Evolutionary conservation across 2,329 filamentous ascomycete genomes (phyloP).

Genomic region (Apiospora phragmitis): DNA sequence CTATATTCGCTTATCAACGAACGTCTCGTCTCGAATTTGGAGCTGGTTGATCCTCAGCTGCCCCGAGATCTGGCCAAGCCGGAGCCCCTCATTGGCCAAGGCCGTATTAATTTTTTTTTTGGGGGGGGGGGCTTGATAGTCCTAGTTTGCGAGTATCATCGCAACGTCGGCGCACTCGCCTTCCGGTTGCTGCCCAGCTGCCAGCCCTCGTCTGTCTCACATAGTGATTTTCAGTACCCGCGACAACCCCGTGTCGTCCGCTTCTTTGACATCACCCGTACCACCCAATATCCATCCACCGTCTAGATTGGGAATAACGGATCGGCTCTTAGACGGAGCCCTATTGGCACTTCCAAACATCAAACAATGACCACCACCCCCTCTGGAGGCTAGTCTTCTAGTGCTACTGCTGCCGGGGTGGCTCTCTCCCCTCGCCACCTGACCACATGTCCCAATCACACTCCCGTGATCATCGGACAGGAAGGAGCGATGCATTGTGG

Average conservation of each 20-base stretch:
- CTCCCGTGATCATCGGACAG: neutral
- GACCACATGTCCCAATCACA: slow-evolving; percentile 8
- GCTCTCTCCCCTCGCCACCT: neutral
- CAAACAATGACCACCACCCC: neutral
- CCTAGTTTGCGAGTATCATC: slow-evolving; percentile 1
- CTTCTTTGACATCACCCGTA: slow-evolving; percentile 1
- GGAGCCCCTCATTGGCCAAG: neutral
- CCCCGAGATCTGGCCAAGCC: neutral
- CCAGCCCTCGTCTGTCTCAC: neutral
- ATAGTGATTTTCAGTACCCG: neutral
- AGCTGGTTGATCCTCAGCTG: neutral
- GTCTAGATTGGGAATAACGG: neutral
- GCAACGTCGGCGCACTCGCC: neutral
- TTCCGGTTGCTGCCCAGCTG: neutral
- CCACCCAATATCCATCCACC: neutral
- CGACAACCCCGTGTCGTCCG: neutral
- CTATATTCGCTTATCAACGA: neutral
- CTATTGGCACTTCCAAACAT: neutral
- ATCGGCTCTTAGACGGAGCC: neutral
- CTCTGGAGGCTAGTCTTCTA: neutral
- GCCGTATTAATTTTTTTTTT: neutral
- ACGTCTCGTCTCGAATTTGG: neutral
- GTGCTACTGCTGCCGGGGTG: neutral
- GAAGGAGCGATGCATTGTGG: neutral
- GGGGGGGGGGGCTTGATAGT: neutral